These are phyloP conservation scores for Alternaria metachromatica DNA, from an alignment of 2,329 filamentous ascomycete species.

Conservation along the genomic window DNA sequence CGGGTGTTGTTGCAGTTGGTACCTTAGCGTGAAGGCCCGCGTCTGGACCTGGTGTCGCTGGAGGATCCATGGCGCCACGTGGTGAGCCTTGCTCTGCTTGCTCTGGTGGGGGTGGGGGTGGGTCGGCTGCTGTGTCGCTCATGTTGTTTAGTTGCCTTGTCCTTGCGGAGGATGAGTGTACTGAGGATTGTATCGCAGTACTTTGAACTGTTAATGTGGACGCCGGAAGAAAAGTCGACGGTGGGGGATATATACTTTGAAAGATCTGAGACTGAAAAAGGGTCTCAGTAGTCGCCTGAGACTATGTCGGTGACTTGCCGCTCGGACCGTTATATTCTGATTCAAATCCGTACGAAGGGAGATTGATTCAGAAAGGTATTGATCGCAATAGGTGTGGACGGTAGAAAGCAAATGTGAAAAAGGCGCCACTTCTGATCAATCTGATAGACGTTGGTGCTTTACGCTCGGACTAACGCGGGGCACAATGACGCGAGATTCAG, in stretches of 20 bases:
- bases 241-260: neutral
- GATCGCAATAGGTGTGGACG: neutral
- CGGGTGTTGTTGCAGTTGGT: neutral
- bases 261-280: neutral
- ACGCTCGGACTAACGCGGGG: neutral
- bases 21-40: neutral
- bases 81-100: neutral
- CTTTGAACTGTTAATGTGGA: neutral
- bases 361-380: neutral
- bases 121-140: neutral
- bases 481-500: neutral
- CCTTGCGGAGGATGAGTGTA: neutral
- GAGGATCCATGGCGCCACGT: neutral
- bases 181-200: neutral
- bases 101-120: neutral
- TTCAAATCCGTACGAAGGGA: neutral
- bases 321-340: neutral
- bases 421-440: neutral
- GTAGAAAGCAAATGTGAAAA: neutral
- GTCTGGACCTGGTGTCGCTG: slow-evolving; percentile 1
- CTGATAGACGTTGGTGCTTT: neutral
- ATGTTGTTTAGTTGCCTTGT: neutral
- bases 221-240: neutral
- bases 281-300: neutral
- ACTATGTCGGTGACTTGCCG: neutral